Evolutionary conservation across 2,329 filamentous ascomycete genomes (phyloP).

Genomic region (Pseudogymnoascus sp.): DNA sequence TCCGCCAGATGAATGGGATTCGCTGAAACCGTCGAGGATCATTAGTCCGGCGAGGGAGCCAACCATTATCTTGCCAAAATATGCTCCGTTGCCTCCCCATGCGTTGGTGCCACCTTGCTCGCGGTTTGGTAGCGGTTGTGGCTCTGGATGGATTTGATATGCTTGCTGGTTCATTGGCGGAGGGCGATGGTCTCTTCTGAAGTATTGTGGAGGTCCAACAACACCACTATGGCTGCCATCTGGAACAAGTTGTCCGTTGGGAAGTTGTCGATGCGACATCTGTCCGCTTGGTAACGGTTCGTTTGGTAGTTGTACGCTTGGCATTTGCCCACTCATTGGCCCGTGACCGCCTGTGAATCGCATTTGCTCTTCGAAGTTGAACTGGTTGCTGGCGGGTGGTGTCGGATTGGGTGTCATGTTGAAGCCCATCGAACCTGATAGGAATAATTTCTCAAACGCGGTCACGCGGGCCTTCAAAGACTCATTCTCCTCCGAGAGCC

Average conservation of each 20-base stretch:
- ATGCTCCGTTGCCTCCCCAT: constrained; percentile 47
- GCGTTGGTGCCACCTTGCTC: constrained; percentile 46
- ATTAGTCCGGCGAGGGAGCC: constrained; percentile 87
- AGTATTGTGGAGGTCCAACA: constrained; percentile 58
- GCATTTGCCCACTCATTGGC: neutral
- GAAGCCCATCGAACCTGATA: constrained; percentile 59
- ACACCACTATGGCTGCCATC: constrained; percentile 43
- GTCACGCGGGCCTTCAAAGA: constrained; percentile 70
- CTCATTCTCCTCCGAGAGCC: constrained; percentile 71
- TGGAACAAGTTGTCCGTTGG: constrained; percentile 18
- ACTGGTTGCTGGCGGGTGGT: constrained; percentile 36
- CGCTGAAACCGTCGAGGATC: constrained; percentile 72
- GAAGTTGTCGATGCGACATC: too few relatives aligned
- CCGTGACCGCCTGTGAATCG: neutral
- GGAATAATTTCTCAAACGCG: constrained; percentile 70
- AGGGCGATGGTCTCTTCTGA: constrained; percentile 33
- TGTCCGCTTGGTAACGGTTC: too few relatives aligned
- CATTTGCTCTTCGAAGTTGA: neutral
- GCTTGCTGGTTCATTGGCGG: constrained; percentile 24
- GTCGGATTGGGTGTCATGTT: constrained; percentile 34
- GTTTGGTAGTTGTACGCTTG: too few relatives aligned
- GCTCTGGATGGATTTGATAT: constrained; percentile 25
- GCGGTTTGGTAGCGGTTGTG: constrained; percentile 44
- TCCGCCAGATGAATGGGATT: constrained; percentile 44
- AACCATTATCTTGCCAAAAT: constrained; percentile 76